These are phyloP conservation scores for Mollisiaceae sp. DNA, from an alignment of 2,329 filamentous ascomycete genomes.

Conservation along the genomic window DNA sequence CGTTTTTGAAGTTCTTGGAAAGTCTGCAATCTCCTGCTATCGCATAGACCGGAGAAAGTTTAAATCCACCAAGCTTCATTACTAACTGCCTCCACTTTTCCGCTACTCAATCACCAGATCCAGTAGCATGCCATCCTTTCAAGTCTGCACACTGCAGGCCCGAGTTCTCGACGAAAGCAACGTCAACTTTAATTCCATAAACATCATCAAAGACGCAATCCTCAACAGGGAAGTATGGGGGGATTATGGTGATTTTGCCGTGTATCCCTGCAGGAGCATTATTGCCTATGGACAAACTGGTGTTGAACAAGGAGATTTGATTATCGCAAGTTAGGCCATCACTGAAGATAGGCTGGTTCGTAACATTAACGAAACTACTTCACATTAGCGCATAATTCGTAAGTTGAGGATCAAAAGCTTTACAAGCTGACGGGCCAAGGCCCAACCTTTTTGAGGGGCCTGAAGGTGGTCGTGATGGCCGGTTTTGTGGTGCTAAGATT, in stretches of 20 bases:
- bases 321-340: conserved; percentile 50
- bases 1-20: neutral
- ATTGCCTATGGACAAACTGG: conserved; percentile 45
- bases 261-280: conserved; percentile 43
- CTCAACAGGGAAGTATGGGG: conserved; percentile 39
- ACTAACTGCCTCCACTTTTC: neutral
- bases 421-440: conserved; percentile 26
- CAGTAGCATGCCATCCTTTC: conserved; percentile 31
- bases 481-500: conserved; percentile 14
- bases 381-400: neutral
- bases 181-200: conserved; percentile 45
- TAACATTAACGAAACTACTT: conserved; percentile 50
- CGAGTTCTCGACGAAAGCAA: conserved; percentile 49
- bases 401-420: no score
- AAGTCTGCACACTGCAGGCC: conserved; percentile 38
- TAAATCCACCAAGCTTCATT: neutral
- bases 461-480: conserved; percentile 15
- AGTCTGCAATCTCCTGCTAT: neutral
- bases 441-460: neutral
- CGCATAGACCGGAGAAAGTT: neutral
- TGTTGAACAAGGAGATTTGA: conserved; percentile 52
- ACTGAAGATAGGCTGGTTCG: conserved; percentile 58
- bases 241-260: conserved; percentile 41
- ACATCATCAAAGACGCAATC: conserved; percentile 30
- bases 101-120: conserved; percentile 16